These are phyloP conservation scores for Oryza nivara DNA, from an alignment of 176 grass and related monocot genomes.

Conservation along the genomic window DNA sequence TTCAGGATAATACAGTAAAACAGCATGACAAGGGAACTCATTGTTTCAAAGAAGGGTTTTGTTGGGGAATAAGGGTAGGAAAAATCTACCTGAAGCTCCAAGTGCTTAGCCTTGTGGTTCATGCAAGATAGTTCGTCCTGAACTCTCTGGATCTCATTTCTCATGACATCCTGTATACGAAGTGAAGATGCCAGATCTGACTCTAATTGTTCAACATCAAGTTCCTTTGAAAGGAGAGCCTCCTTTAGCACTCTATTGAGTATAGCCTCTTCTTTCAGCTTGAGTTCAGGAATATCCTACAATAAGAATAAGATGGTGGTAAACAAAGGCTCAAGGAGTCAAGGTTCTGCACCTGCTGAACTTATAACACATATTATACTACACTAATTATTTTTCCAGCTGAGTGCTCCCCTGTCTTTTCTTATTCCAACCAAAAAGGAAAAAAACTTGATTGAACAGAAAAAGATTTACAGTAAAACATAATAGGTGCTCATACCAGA, in stretches of 20 bases:
- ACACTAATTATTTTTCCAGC: not conserved
- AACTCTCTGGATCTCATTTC: constrained; percentile 74
- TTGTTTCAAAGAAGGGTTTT: not conserved
- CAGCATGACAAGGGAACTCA: not conserved
- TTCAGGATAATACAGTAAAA: not conserved
- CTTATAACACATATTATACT: constrained; percentile 5
- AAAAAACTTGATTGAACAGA: constrained; percentile 1
- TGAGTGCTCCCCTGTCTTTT: not conserved
- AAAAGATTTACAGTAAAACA: constrained; percentile 3
- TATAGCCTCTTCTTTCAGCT: constrained; percentile 76
- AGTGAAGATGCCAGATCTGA: constrained; percentile 75
- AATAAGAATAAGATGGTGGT: not conserved
- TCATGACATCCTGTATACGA: constrained; percentile 63
- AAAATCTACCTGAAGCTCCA: constrained; percentile 68
- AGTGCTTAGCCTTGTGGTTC: constrained; percentile 78
- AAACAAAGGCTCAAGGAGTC: not conserved
- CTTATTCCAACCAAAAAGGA: not conserved
- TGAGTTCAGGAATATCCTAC: constrained; percentile 70
- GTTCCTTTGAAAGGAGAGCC: constrained; percentile 71
- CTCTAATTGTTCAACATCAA: constrained; percentile 70
- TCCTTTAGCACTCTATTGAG: constrained; percentile 80
- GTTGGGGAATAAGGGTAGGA: constrained; percentile 20
- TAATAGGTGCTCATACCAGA: constrained; percentile 32
- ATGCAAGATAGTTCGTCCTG: constrained; percentile 83
- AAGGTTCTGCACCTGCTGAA: not conserved